Evolutionary conservation across 768 basidiomycete species (phyloP), one percentile per base, ranked within the genome.

Genomic region (Ramaria sp.): DNA sequence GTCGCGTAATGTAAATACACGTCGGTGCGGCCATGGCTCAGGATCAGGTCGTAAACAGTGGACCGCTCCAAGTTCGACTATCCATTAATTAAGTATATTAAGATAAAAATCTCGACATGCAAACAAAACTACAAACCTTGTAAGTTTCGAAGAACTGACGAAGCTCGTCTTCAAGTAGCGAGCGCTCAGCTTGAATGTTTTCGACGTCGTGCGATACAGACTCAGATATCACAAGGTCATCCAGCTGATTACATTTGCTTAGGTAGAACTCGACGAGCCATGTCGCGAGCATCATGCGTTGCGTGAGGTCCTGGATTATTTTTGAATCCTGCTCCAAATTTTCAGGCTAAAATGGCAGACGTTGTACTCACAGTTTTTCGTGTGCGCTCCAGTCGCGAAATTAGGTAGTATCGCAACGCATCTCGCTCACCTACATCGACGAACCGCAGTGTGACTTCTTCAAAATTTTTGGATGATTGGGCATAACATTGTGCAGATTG

Each of bases 231-330:
- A 94, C 82, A 16, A 93, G 74, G 63, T 98, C 96, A 63, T 99
- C 96, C 49, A 98, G 72, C 58, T 95, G 90, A 63, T 96, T 95
- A 66, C 89, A 92, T 72, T 96, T 98, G 68, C 88, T 88, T 15
- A 99, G 79, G 64, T 93, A 97, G 59, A 98, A 91, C 67, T 99
- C 96, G 28, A 96, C 85, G 12, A 99, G 81, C 96, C 96, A 99
- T 0, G 93, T 97, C 16, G 96, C 94, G 18, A 99, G 72, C 83
- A 98, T 92, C 85, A 93, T 93, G 38, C 96, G 78, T 66, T 97
- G 94, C 0, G 91, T 93, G 37, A 87, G 61, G 62, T 96, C 92
- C 94, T 97, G 55, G 12, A 43, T 24, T 30, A 24, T 36, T 56
- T 34, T 39, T 36, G 37, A 30, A 36, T 48, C 4, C 28, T 37